Evolutionary conservation across 2,329 filamentous ascomycete genomes (phyloP).

Genomic region (Nannizziopsis barbatae): DNA sequence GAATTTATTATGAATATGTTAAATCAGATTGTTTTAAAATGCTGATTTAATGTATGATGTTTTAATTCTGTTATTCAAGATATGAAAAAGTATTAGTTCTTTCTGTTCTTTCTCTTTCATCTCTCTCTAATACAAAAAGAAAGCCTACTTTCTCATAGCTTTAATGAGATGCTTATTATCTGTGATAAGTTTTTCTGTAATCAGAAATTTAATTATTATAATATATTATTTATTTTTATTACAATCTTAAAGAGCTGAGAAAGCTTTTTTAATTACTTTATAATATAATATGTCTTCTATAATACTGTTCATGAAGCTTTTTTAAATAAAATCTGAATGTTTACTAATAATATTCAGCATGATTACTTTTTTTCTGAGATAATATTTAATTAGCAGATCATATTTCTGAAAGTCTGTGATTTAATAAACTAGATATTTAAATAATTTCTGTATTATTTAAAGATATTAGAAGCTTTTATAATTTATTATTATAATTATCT

Average conservation of each 20-base stretch:
- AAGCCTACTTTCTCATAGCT: neutral
- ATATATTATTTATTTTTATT: neutral
- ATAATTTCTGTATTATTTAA: neutral
- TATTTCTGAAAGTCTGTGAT: neutral
- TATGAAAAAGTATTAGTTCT: neutral
- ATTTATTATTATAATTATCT: conserved; percentile 5
- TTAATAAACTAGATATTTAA: neutral
- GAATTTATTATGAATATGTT: conserved; percentile 3
- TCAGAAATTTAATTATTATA: neutral
- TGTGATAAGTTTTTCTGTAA: neutral
- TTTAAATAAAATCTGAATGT: neutral
- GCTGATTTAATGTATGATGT: too few relatives aligned
- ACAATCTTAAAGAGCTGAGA: neutral
- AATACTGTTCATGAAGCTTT: neutral
- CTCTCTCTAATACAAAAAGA: neutral
- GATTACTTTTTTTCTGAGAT: too few relatives aligned
- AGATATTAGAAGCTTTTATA: too few relatives aligned
- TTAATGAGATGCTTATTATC: neutral
- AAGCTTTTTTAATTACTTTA: too few relatives aligned
- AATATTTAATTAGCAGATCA: too few relatives aligned
- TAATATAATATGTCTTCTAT: neutral
- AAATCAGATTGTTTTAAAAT: too few relatives aligned
- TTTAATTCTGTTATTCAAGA: neutral
- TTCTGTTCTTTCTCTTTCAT: neutral
- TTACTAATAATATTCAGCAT: too few relatives aligned